These are phyloP conservation scores for Tetrahymena thermophila DNA, from an alignment of 73 alveolate species.

Conservation along the genomic window DNA sequence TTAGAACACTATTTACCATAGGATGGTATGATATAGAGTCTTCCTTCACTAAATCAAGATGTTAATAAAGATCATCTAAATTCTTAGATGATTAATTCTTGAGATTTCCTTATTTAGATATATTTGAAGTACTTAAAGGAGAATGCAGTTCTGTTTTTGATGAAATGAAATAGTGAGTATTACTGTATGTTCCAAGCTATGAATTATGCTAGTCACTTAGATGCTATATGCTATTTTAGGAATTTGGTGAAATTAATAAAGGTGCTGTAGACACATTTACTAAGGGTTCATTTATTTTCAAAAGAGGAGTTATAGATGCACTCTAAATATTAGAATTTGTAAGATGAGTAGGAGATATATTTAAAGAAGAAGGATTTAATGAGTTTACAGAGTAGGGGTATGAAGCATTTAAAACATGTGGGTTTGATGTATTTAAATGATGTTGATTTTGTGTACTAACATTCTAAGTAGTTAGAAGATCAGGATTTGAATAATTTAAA, in stretches of 20 bases:
- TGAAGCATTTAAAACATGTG: not conserved
- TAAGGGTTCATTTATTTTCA: not conserved
- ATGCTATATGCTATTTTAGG: not conserved
- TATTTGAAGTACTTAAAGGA: not conserved
- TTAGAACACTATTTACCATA: not conserved
- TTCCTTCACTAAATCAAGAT: not conserved
- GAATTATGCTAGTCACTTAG: not conserved
- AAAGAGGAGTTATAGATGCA: not conserved
- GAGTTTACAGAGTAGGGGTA: not conserved
- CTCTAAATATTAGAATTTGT: not conserved
- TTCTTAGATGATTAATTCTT: not conserved
- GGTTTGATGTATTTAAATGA: not conserved
- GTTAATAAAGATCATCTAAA: not conserved
- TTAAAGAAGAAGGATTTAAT: not conserved
- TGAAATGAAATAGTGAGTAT: no score
- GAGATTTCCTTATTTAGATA: not conserved
- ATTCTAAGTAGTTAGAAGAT: not conserved
- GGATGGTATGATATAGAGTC: not conserved
- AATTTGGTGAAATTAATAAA: no score
- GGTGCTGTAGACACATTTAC: not conserved
- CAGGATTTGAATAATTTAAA: not conserved
- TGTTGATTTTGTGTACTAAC: not conserved
- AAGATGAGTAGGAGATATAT: not conserved
- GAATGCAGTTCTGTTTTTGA: not conserved
- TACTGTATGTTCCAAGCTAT: not conserved